A percentile compares a stretch with the other conserved stretches of the same genome.
Evolutionary conservation across 129 eudicot genomes (phyloP).

Genomic region (Smallanthus sonchifolius): DNA sequence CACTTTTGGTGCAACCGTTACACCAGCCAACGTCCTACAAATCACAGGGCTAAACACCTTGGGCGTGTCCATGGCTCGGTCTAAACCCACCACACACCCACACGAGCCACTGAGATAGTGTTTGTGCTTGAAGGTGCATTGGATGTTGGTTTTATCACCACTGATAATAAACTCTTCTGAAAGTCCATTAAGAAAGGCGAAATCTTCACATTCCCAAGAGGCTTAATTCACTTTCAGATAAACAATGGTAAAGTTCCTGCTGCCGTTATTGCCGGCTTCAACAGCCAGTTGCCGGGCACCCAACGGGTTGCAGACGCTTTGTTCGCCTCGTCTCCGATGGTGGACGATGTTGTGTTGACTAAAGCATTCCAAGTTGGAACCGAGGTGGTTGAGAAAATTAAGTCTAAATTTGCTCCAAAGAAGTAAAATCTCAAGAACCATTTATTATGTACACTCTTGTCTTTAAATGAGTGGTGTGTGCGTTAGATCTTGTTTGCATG

Average conservation of each 20-base stretch:
- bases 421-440: too few relatives aligned
- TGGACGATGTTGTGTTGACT: background rate
- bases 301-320: background rate
- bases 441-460: too few relatives aligned
- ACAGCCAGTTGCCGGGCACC: constrained; percentile 3
- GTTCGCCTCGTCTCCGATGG: background rate
- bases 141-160: constrained; percentile 1
- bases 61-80: constrained; percentile 67
- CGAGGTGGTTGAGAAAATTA: too few relatives aligned
- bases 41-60: constrained; percentile 72
- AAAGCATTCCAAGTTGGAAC: constrained; percentile 3
- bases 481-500: background rate
- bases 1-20: constrained; percentile 48
- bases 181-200: background rate
- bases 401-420: too few relatives aligned
- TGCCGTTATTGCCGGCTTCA: background rate
- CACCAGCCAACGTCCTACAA: constrained; percentile 50
- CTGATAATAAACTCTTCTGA: background rate
- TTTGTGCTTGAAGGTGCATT: constrained; percentile 5
- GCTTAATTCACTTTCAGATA: background rate
- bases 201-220: constrained; percentile 2
- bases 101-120: constrained; percentile 72
- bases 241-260: background rate
- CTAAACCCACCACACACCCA: constrained; percentile 31
- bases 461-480: background rate